Base-by-base conservation (phyloP, 2,329 filamentous ascomycete genomes). In the Chaetomiaceae sp. region DNA sequence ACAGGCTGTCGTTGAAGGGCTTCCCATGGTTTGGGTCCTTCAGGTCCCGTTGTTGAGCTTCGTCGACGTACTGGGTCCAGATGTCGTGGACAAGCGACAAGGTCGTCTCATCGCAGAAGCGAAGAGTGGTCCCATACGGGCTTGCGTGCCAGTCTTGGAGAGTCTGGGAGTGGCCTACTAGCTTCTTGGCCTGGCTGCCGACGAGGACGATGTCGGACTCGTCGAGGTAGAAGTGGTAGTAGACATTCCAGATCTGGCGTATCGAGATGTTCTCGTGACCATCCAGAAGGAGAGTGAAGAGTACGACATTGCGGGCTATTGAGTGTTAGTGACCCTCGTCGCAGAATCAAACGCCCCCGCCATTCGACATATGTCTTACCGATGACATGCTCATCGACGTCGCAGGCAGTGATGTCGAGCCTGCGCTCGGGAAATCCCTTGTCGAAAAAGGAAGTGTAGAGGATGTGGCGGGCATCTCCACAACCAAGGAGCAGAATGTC, bases 391-490 rank as follows among this genome's bases (percentile, higher is more conserved):
- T 73, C 65, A 25, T 81, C 71, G 40, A 70, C 58, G 62, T 84
- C 80, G 62, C 80, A 83, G 52, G 74, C 80, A 1, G 82, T 84
- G 39, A 84, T 67, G 57, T 82, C 78, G 4, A 82, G 64, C 36
- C 71, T 56, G 15, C 61, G 54, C 3, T 33, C 17, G 3, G 56
- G 47, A 9, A 59, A 34, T 0, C 51, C 52, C 2, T 38, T 59
- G 45, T 80, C 70, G 1, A 65, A 63, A 57, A 77, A 78, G 1
- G 70, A 62, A 0, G 81, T 82, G 60, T 76, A 84, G 1, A 85
- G 66, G 25, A 85, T 71, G 56, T 80, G 78, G 12, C 80, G 73
- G 39, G 77, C 67, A 66, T 85, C 82, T 11, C 79, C 79, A 52
- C 77, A 82, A 2, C 77, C 80, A 3, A 85, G 70, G 1, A 78